Conservation (phyloP, 495 filamentous ascomycete genomes). For the Hypoxylon fragiforme region DNA sequence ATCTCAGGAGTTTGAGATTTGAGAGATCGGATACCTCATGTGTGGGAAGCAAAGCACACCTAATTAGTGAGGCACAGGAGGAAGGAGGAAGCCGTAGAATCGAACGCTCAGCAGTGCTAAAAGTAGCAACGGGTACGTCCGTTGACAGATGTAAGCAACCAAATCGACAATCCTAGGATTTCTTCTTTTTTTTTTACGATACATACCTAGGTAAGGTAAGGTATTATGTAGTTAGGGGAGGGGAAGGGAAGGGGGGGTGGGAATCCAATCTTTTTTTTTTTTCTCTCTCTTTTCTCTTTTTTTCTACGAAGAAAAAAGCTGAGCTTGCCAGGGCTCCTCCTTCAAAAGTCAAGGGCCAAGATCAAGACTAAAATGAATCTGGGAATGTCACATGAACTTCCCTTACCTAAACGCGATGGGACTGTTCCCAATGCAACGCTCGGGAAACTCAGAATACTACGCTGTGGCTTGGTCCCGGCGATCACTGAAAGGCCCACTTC, state of each 20-base stretch:
- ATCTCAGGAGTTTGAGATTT: conserved; percentile 15
- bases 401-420: conserved; percentile 39
- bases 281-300: no score
- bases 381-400: conserved; percentile 37
- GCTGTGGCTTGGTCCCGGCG: conserved; percentile 39
- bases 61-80: neutral
- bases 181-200: no score
- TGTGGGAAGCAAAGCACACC: neutral
- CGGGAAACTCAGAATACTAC: conserved; percentile 36
- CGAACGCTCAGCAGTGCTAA: no score
- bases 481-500: conserved; percentile 29
- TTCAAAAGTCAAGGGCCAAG: conserved; percentile 16
- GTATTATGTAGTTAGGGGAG: conserved; percentile 27
- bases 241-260: conserved; percentile 15
- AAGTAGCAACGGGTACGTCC: no score
- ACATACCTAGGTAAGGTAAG: conserved; percentile 3
- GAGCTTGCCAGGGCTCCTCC: conserved; percentile 12
- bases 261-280: conserved; percentile 34
- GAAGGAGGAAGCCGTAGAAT: no score
- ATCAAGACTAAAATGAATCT: conserved; percentile 35
- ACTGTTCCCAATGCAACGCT: conserved; percentile 34
- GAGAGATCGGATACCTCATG: neutral
- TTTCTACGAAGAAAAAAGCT: conserved; percentile 1
- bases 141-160: no score
- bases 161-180: no score